These are phyloP conservation scores for Suillus brevipes DNA, from an alignment of 768 basidiomycete genomes.

Conservation along the genomic window DNA sequence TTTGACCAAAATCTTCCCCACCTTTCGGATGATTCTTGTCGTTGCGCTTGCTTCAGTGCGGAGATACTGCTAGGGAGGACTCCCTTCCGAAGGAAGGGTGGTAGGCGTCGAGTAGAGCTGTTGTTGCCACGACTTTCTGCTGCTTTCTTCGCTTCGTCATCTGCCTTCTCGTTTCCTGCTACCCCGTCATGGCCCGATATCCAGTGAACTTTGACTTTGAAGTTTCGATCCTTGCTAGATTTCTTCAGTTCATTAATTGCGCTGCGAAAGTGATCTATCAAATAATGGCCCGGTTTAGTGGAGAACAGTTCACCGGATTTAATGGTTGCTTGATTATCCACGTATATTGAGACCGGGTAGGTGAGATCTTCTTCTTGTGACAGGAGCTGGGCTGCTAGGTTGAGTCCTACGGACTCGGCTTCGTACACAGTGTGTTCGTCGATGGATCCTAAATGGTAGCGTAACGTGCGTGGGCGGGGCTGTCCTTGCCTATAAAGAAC, in stretches of 20 bases:
- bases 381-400: conserved; percentile 15
- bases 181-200: conserved; percentile 6
- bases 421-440: conserved; percentile 21
- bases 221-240: neutral
- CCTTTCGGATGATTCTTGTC: neutral
- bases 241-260: neutral
- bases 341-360: conserved; percentile 1
- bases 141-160: conserved; percentile 23
- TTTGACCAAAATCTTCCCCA: neutral
- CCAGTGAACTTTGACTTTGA: conserved; percentile 1
- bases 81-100: neutral
- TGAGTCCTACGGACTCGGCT: conserved; percentile 14
- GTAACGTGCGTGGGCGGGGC: too few species aligned
- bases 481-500: neutral
- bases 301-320: conserved; percentile 7
- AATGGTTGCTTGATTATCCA: conserved; percentile 20
- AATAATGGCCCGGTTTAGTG: conserved; percentile 2
- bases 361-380: neutral
- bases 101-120: neutral
- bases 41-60: neutral
- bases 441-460: conserved; percentile 10
- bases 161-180: conserved; percentile 23
- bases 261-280: conserved; percentile 7
- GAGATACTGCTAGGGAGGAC: neutral
- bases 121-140: neutral